Evolutionary conservation across 2,329 filamentous ascomycete genomes (phyloP).

Genomic region (Eutypa lata): DNA sequence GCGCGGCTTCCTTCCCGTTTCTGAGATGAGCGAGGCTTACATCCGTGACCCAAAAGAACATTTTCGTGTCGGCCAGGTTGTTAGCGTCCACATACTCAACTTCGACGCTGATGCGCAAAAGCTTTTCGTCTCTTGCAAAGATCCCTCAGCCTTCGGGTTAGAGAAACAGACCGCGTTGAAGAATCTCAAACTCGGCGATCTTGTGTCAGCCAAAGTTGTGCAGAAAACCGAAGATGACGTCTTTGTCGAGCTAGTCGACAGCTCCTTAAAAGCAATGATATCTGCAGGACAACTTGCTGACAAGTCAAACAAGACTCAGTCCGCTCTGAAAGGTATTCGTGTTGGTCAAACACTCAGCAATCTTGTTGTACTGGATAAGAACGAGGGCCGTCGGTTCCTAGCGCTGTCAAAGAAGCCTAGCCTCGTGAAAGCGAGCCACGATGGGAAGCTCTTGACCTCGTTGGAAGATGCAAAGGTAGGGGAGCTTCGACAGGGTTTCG

Average conservation of each 20-base stretch:
- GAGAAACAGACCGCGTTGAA: slow-evolving; percentile 76
- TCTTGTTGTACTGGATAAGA: slow-evolving; percentile 83
- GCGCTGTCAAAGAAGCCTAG: slow-evolving; percentile 80
- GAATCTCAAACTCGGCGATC: slow-evolving; percentile 66
- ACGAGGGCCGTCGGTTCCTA: slow-evolving; percentile 72
- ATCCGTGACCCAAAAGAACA: slow-evolving; percentile 87
- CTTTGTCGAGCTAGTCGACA: slow-evolving; percentile 71
- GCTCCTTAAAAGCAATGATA: slow-evolving; percentile 74
- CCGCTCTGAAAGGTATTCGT: slow-evolving; percentile 74
- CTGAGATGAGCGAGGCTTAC: slow-evolving; percentile 97
- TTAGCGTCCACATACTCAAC: slow-evolving; percentile 83
- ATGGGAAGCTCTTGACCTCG: slow-evolving; percentile 65
- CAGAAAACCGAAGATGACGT: slow-evolving; percentile 76
- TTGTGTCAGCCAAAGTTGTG: slow-evolving; percentile 77
- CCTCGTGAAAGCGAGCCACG: slow-evolving; percentile 71
- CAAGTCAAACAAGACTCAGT: slow-evolving; percentile 70
- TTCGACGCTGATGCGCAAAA: slow-evolving; percentile 69
- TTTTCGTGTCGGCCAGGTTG: slow-evolving; percentile 85
- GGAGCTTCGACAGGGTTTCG: slow-evolving; percentile 69
- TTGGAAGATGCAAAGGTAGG: slow-evolving; percentile 72
- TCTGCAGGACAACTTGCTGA: slow-evolving; percentile 79
- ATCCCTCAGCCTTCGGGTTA: slow-evolving; percentile 71
- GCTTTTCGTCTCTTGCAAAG: slow-evolving; percentile 89
- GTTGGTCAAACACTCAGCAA: slow-evolving; percentile 81
- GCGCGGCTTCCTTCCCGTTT: slow-evolving; percentile 83